Conservation (phyloP, 164 flowering plant species). For the Litsea cubeba region DNA sequence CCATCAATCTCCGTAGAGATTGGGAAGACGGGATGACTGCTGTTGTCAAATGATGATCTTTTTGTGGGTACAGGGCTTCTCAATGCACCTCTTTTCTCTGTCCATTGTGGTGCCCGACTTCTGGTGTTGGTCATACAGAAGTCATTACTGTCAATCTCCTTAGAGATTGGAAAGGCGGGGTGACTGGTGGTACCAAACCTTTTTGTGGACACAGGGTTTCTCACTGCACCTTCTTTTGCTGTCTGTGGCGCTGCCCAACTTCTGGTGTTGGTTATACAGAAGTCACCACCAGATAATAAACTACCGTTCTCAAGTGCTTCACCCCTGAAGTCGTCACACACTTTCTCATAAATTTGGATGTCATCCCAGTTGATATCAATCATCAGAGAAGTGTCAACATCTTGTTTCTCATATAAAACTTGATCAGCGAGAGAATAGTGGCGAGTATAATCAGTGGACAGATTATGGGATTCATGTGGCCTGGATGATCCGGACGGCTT, state of each 20-base stretch:
- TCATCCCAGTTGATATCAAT: conserved; percentile 21
- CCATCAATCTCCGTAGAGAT: conserved; percentile 33
- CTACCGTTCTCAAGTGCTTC: conserved; percentile 50
- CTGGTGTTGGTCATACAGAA: conserved; percentile 20
- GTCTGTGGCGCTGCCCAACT: conserved; percentile 15
- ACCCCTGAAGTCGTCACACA: conserved; percentile 30
- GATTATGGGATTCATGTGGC: conserved; percentile 18
- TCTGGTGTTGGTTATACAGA: conserved; percentile 19
- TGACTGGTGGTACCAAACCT: conserved; percentile 29
- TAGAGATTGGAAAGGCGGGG: conserved; percentile 32
- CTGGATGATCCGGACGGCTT: conserved; percentile 18
- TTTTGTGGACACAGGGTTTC: conserved; percentile 25
- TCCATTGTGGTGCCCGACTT: conserved; percentile 14
- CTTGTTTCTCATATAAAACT: conserved; percentile 21
- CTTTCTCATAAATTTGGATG: conserved; percentile 15
- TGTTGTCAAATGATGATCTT: conserved; percentile 23
- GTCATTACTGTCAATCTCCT: conserved; percentile 30
- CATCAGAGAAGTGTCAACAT: conserved; percentile 11
- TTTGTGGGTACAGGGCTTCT: conserved; percentile 26
- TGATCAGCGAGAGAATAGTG: conserved; percentile 18
- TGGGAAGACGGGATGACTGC: conserved; percentile 30
- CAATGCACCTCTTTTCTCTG: conserved; percentile 22
- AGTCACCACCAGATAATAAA: conserved; percentile 21
- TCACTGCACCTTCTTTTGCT: conserved; percentile 24
- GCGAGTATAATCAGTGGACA: conserved; percentile 13